Conservation (phyloP, 176 grass and related monocot genomes). For the Aegilops longissima region DNA sequence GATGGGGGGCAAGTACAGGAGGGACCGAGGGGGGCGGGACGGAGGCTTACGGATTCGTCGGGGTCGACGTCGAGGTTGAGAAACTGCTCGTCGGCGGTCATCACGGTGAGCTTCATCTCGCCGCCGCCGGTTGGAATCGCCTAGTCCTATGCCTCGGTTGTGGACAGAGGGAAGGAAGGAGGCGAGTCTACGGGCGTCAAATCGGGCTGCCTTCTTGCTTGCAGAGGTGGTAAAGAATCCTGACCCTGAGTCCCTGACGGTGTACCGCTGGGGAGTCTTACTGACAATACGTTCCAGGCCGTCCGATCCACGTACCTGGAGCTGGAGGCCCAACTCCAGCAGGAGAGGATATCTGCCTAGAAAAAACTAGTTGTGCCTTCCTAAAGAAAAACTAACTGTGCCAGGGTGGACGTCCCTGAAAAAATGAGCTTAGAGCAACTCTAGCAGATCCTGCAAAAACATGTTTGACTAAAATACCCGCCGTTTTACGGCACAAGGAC, state of each 20-base stretch:
- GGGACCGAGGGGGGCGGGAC: too few species aligned
- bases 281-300: not conserved
- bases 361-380: too few species aligned
- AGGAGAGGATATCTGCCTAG: too few species aligned
- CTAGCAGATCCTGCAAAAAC: too few species aligned
- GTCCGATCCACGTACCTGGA: not conserved
- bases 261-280: not conserved
- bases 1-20: not conserved
- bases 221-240: not conserved
- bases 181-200: conserved; percentile 23
- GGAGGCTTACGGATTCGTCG: conserved; percentile 74
- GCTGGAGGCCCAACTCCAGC: not conserved
- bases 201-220: conserved; percentile 5
- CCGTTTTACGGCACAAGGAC: too few species aligned
- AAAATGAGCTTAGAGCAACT: too few species aligned
- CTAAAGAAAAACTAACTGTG: too few species aligned
- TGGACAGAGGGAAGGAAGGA: not conserved
- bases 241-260: not conserved
- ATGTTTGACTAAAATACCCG: too few species aligned
- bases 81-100: conserved; percentile 86
- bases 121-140: not conserved
- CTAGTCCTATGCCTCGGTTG: not conserved
- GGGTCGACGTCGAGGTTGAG: conserved; percentile 78
- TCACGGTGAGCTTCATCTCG: conserved; percentile 95
- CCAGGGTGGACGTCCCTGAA: too few species aligned